phyloP scores from a whole-genome alignment of 164 flowering plant genomes.

The Sedum album region DNA sequence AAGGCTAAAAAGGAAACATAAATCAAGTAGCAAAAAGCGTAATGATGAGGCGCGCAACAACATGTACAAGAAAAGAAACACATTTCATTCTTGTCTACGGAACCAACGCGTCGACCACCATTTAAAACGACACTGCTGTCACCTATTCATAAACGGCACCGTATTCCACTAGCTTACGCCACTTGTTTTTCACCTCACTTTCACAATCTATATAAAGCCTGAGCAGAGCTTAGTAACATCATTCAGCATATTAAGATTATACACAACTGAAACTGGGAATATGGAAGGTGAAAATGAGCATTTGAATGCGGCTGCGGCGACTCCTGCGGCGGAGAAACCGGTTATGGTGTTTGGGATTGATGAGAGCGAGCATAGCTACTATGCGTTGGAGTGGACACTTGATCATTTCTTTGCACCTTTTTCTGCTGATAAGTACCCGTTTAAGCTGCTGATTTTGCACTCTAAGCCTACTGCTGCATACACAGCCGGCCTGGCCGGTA shows the following conservation, averaged over 20 bases:
- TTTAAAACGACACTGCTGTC: not conserved
- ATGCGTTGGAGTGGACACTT: constrained; percentile 78
- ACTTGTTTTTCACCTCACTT: not conserved
- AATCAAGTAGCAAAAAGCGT: not conserved
- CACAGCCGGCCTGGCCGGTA: constrained; percentile 55
- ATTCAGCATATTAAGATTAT: not conserved
- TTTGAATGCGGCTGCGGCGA: not conserved
- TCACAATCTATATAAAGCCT: not conserved
- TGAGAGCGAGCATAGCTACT: constrained; percentile 60
- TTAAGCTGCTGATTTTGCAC: constrained; percentile 59
- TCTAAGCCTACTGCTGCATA: constrained; percentile 52
- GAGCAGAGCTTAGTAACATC: not conserved
- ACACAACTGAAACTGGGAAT: not conserved
- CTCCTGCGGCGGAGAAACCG: constrained; percentile 28
- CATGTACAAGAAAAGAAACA: not conserved
- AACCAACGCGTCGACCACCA: not conserved
- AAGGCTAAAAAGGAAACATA: not conserved
- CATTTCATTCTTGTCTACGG: not conserved
- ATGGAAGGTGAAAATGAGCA: not conserved
- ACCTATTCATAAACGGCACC: not conserved
- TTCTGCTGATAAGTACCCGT: constrained; percentile 25
- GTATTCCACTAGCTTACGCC: not conserved
- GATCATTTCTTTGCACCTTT: constrained; percentile 49
- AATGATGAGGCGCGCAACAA: constrained; percentile 2
- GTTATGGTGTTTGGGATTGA: constrained; percentile 73